phyloP scores from a whole-genome alignment of 1,284 basidiomycete genomes.

The Cronartium ribicola region DNA sequence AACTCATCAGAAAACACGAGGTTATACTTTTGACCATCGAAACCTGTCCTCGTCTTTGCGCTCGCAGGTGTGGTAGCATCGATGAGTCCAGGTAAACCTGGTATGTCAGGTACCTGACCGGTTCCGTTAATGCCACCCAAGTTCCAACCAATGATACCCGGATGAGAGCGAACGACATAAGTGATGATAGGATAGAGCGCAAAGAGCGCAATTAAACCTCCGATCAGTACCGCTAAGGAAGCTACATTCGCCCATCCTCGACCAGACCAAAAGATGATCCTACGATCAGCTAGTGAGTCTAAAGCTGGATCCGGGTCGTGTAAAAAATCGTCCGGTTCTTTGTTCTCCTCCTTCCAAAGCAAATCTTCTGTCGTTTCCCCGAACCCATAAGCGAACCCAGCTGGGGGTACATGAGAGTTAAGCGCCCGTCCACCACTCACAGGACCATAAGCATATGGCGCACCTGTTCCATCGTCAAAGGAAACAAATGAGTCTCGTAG shows the following conservation, averaged over 20 bases:
- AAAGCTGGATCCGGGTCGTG: slow-evolving; percentile 42
- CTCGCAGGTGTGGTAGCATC: slow-evolving; percentile 65
- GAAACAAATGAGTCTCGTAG: slow-evolving; percentile 36
- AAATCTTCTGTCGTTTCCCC: slow-evolving; percentile 34
- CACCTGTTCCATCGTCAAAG: slow-evolving; percentile 7
- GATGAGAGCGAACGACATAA: slow-evolving; percentile 46
- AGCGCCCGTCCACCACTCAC: neutral
- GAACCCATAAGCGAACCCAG: slow-evolving; percentile 18
- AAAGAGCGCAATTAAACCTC: slow-evolving; percentile 50
- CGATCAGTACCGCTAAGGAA: slow-evolving; percentile 43
- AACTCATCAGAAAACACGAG: slow-evolving; percentile 93
- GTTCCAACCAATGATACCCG: slow-evolving; percentile 29
- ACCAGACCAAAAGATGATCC: slow-evolving; percentile 43
- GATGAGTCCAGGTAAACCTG: slow-evolving; percentile 54
- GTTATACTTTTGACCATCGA: slow-evolving; percentile 55
- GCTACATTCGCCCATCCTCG: slow-evolving; percentile 48
- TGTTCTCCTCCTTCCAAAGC: slow-evolving; percentile 40
- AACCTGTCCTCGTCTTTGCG: slow-evolving; percentile 58
- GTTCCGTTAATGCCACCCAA: slow-evolving; percentile 44
- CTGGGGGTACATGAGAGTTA: slow-evolving; percentile 8
- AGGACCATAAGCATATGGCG: neutral
- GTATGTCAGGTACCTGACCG: slow-evolving; percentile 55
- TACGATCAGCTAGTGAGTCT: slow-evolving; percentile 30
- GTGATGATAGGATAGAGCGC: slow-evolving; percentile 45
- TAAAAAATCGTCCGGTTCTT: slow-evolving; percentile 37